A percentile compares a stretch with the other conserved stretches of the same genome.
phyloP scores from a whole-genome alignment of 495 filamentous ascomycete genomes.

The Penicillium herquei region DNA sequence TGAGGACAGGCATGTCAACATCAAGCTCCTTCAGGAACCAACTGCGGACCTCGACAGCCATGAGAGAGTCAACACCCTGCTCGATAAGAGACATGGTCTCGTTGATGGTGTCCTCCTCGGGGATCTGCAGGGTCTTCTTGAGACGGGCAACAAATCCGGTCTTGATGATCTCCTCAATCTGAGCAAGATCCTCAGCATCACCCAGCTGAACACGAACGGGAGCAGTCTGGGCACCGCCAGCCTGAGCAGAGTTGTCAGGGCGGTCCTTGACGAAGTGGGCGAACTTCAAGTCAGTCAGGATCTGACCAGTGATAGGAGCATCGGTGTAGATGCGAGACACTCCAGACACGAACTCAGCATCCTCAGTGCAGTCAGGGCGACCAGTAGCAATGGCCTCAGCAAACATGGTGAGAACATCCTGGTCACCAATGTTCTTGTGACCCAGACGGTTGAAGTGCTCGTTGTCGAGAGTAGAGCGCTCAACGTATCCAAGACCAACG shows the following conservation, averaged over 20 bases:
- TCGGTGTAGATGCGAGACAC: neutral
- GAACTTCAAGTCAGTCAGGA: too few species aligned
- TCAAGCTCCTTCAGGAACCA: conserved; percentile 6
- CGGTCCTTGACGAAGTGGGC: too few species aligned
- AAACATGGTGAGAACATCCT: conserved; percentile 47
- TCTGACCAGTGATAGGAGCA: neutral
- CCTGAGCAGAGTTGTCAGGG: too few species aligned
- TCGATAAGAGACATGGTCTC: neutral
- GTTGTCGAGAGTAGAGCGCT: neutral
- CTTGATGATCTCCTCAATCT: neutral
- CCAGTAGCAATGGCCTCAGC: conserved; percentile 20
- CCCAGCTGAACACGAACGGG: conserved; percentile 3
- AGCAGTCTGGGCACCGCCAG: neutral
- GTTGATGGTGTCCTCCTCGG: neutral
- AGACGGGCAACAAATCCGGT: neutral
- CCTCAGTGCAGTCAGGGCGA: neutral
- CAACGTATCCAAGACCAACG: conserved; percentile 50
- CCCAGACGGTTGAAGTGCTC: conserved; percentile 4
- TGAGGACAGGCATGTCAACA: conserved; percentile 1
- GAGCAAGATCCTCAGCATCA: neutral
- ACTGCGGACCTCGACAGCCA: neutral
- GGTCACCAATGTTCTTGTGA: conserved; percentile 34
- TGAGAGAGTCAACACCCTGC: conserved; percentile 1
- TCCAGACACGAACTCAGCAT: conserved; percentile 5
- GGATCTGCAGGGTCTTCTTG: neutral